These are phyloP conservation scores for Avena sativa DNA, from an alignment of 176 grass and related monocot species.

Conservation along the genomic window DNA sequence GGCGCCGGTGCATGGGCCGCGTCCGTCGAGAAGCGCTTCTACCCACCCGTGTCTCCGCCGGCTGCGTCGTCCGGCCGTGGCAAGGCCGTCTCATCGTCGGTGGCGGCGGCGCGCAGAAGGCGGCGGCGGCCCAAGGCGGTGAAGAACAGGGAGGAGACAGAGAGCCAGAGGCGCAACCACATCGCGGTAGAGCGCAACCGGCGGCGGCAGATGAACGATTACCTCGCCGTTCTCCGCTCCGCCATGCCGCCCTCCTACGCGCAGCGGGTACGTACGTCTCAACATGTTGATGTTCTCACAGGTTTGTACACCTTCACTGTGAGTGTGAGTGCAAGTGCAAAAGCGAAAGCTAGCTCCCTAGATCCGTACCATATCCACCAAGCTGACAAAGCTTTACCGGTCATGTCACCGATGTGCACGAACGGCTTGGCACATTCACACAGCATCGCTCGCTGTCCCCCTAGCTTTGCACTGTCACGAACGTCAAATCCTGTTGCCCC, in stretches of 20 bases:
- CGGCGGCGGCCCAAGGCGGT: conserved; percentile 38
- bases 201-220: conserved; percentile 96
- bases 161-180: conserved; percentile 70
- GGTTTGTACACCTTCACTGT: background rate
- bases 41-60: background rate
- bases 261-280: conserved; percentile 66
- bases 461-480: conserved; percentile 40
- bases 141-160: conserved; percentile 62
- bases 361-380: conserved; percentile 22
- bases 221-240: conserved; percentile 84
- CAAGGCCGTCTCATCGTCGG: conserved; percentile 7
- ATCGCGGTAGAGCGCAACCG: conserved; percentile 99
- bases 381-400: conserved; percentile 14
- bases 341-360: background rate
- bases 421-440: conserved; percentile 39
- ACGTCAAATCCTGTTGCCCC: conserved; percentile 48
- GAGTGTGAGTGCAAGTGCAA: background rate
- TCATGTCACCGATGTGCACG: conserved; percentile 48
- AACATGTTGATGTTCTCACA: too few relatives aligned
- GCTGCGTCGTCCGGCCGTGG: background rate
- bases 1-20: background rate
- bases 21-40: conserved; percentile 1
- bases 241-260: conserved; percentile 85
- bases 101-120: conserved; percentile 21
- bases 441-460: conserved; percentile 4